Base-by-base conservation (phyloP, 495 filamentous ascomycete genomes). In the Clohesyomyces aquaticus region DNA sequence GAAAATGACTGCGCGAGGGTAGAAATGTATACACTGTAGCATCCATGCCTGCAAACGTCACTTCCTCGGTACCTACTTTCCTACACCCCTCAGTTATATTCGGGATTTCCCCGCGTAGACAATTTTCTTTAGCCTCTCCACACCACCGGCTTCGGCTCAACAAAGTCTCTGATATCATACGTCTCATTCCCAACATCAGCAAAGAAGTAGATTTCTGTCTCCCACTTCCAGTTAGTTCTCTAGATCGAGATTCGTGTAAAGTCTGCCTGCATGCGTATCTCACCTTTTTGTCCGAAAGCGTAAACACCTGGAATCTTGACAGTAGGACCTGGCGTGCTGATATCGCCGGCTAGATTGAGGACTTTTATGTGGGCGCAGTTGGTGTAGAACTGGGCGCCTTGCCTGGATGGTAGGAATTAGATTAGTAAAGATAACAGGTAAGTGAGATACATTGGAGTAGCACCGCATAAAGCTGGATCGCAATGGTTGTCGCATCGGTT, bases 301-400 rank as follows among this genome's bases (percentile, higher is more conserved):
- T 64, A 64, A 11, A 56, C 61, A 18, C 61, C 61, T 10, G 61
- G 61, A 18, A 64, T 57, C 42, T 64, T 64, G 35, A 58, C 46
- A 19, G 29, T 4, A 3, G 61, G 61, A 4, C 48, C 53, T 27
- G 61, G 61, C 10, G 19, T 58, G 12, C 43, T 52, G 21, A 55
- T 26, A 22, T 35, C 4, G 14, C 1, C 14, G 19, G n/a, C 26
- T n/a, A n/a, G 14, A 22, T 58, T 58, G 42, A 64, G n/a, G n/a
- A 64, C 51, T 28, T 27, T 27, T 41, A 64, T 25, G 38, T 64
- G 61, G 16, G 61, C 61, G 35, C 61, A 64, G 26, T 64, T 64
- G 52, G 22, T 27, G 54, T 64, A 64, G 26, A 57, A 64, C 26
- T 64, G 57, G 6, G 57, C 48, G 26, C 57, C 57, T 38, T 60